A percentile compares a stretch with the other conserved stretches of the same genome.
phyloP scores from a whole-genome alignment of 306 rosid species.

The Acacia crassicarpa region DNA sequence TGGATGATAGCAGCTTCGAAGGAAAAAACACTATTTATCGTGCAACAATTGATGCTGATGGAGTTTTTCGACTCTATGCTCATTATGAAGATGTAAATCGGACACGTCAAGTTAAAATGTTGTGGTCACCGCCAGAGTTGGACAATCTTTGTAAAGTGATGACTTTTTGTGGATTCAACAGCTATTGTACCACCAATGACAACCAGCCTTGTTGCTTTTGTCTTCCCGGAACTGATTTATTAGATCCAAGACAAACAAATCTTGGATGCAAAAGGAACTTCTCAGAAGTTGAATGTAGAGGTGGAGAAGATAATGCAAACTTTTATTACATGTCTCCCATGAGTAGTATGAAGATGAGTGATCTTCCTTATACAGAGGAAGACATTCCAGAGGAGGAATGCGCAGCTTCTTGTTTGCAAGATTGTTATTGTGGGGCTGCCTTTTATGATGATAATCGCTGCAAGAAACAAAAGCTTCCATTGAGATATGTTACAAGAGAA shows the following conservation, averaged over 20 bases:
- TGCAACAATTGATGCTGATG: constrained; percentile 32
- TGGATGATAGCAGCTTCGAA: background rate
- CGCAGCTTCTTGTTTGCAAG: constrained; percentile 28
- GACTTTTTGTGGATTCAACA: constrained; percentile 32
- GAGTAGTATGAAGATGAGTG: background rate
- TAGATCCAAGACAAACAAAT: background rate
- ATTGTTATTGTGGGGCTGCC: constrained; percentile 42
- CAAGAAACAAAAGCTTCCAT: constrained; percentile 35
- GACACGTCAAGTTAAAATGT: accelerated
- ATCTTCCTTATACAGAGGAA: background rate
- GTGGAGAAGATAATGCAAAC: background rate
- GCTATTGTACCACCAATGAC: constrained; percentile 26
- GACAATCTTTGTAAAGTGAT: background rate
- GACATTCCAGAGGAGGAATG: constrained; percentile 9
- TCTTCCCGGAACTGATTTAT: background rate
- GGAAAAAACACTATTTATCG: constrained; percentile 9
- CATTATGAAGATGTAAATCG: background rate
- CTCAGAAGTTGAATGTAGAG: constrained; percentile 1
- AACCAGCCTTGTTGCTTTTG: background rate
- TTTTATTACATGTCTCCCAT: background rate
- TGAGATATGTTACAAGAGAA: constrained; percentile 18
- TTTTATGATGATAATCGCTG: background rate
- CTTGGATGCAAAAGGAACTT: constrained; percentile 34
- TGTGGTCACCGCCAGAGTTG: background rate
- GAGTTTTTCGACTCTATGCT: constrained; percentile 22